phyloP scores from a whole-genome alignment of 257 asterid species.

The Coffea eugenioides region DNA sequence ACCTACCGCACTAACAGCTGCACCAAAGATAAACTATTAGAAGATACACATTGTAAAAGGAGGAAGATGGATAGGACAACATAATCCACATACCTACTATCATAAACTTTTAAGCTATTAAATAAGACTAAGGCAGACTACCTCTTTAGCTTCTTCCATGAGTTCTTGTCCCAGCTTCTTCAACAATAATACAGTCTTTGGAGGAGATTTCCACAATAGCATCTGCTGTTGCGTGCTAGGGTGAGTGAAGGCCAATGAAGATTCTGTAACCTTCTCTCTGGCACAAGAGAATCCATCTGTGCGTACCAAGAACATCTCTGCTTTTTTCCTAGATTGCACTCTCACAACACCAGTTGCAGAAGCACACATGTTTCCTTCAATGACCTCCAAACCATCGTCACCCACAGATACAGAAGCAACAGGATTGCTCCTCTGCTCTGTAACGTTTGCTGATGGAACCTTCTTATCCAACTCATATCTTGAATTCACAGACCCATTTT shows the following conservation, averaged over 20 bases:
- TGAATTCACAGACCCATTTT: conserved; percentile 35
- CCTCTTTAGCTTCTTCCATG: conserved; percentile 98
- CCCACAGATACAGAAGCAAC: conserved; percentile 51
- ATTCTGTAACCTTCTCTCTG: conserved; percentile 93
- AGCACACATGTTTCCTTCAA: conserved; percentile 80
- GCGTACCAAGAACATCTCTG: conserved; percentile 98
- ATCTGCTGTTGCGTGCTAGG: conserved; percentile 99
- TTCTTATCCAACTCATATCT: conserved; percentile 32
- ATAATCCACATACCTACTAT: neutral
- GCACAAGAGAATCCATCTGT: conserved; percentile 96
- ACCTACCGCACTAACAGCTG: neutral
- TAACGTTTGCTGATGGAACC: conserved; percentile 27
- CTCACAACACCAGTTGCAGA: conserved; percentile 97
- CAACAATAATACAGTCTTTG: conserved; percentile 81
- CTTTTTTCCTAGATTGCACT: conserved; percentile 93
- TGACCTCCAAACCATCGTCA: conserved; percentile 59
- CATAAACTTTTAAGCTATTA: neutral
- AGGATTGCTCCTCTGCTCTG: conserved; percentile 29
- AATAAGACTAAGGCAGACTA: conserved; percentile 23
- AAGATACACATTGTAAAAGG: neutral
- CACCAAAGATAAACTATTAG: neutral
- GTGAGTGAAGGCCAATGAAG: conserved; percentile 96
- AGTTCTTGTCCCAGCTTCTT: conserved; percentile 95
- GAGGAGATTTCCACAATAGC: conserved; percentile 97
- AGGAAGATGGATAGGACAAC: neutral